phyloP scores from a whole-genome alignment of 306 rosid genomes.

The Cicer bijugum region DNA sequence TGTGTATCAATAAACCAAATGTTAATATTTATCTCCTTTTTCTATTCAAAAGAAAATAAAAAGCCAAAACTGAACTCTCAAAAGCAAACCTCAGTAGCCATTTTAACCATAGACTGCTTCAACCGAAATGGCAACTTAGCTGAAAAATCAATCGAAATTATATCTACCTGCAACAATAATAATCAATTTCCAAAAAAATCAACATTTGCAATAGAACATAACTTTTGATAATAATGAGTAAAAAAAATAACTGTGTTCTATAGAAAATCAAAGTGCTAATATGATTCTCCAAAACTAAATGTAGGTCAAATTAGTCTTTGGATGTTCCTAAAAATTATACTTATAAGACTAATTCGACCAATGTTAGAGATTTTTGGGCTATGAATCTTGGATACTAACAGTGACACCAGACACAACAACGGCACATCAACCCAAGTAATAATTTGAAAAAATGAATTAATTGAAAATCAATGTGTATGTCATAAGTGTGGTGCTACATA shows the following conservation, averaged over 20 bases:
- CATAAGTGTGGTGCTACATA: too few relatives aligned
- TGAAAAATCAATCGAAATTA: constrained; percentile 76
- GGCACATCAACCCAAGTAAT: too few relatives aligned
- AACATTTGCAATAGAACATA: background rate
- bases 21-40: constrained; percentile 26
- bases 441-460: too few relatives aligned
- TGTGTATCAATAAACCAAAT: constrained; percentile 44
- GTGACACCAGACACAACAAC: too few relatives aligned
- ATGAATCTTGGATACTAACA: too few relatives aligned
- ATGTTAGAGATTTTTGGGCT: background rate
- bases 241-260: too few relatives aligned
- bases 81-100: constrained; percentile 66
- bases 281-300: background rate
- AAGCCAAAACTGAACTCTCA: background rate
- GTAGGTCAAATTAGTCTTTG: background rate
- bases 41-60: background rate
- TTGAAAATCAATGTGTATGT: too few relatives aligned
- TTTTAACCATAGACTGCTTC: constrained; percentile 72
- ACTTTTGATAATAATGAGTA: background rate
- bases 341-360: background rate
- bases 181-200: background rate
- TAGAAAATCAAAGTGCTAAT: background rate
- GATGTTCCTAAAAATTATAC: background rate
- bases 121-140: constrained; percentile 68
- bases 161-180: constrained; percentile 67